phyloP scores from a whole-genome alignment of 1,284 basidiomycete genomes.

The Cutaneotrichosporon arboriforme region DNA sequence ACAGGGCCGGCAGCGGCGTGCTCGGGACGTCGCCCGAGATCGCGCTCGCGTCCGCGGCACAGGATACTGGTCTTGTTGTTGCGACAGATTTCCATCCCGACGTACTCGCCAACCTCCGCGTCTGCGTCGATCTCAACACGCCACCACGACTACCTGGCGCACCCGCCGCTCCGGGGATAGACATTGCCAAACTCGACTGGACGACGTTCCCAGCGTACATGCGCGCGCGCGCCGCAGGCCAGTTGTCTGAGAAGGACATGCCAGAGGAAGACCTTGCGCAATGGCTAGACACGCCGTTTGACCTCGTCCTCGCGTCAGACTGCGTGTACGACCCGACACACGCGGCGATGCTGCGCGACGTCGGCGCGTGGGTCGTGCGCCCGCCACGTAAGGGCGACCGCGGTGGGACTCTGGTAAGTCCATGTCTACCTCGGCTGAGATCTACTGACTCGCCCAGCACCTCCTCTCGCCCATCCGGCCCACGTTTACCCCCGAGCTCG shows the following conservation, averaged over 20 bases:
- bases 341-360: conserved; percentile 40
- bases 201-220: conserved; percentile 51
- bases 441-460: conserved; percentile 35
- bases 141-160: conserved; percentile 22
- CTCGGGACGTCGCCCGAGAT: neutral
- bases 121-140: conserved; percentile 64
- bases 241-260: too few relatives aligned
- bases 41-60: conserved; percentile 1
- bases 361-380: conserved; percentile 38
- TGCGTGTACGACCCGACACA: conserved; percentile 48
- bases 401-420: conserved; percentile 45
- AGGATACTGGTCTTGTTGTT: conserved; percentile 51
- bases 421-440: neutral
- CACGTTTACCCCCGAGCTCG: conserved; percentile 46
- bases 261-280: conserved; percentile 18
- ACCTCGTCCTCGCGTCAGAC: conserved; percentile 45
- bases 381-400: conserved; percentile 29
- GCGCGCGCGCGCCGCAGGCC: neutral
- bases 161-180: conserved; percentile 42
- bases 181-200: conserved; percentile 63
- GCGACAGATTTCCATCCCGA: conserved; percentile 73
- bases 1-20: neutral
- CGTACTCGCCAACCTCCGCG: conserved; percentile 65
- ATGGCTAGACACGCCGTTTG: conserved; percentile 32
- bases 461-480: conserved; percentile 45